Percentiles rank a stretch among this genome's conserved stretches.
phyloP scores from a whole-genome alignment of 129 eudicot species.

The Smallanthus sonchifolius region DNA sequence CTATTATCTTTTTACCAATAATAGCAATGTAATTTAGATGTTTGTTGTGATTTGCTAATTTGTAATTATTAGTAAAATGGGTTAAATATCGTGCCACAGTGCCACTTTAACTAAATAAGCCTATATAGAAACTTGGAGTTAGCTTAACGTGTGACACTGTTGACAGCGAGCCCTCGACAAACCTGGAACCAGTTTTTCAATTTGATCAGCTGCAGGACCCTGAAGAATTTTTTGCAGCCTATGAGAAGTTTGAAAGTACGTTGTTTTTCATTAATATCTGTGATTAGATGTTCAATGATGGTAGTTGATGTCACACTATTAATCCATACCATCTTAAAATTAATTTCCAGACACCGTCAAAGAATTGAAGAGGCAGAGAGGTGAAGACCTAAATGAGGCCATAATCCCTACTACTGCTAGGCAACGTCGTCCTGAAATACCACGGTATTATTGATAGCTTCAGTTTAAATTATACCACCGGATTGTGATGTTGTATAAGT shows the following conservation, averaged over 20 bases:
- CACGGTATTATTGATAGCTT: slow-evolving; percentile 39
- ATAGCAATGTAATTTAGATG: neutral
- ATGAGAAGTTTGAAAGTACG: no score
- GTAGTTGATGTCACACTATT: no score
- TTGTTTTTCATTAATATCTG: no score
- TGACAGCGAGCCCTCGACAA: slow-evolving; percentile 51
- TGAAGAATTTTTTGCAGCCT: no score
- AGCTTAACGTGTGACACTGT: slow-evolving; percentile 12
- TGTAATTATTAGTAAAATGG: neutral
- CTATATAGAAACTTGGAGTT: neutral
- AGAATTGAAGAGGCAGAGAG: slow-evolving; percentile 59
- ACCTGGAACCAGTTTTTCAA: slow-evolving; percentile 42
- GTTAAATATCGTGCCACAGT: neutral
- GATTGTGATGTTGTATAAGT: neutral
- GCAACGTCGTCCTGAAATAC: slow-evolving; percentile 56
- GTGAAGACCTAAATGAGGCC: slow-evolving; percentile 26
- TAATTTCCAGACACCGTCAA: slow-evolving; percentile 41
- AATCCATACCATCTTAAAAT: neutral
- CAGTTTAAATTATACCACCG: neutral
- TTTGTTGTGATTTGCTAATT: neutral
- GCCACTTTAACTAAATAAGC: neutral
- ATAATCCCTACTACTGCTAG: slow-evolving; percentile 28
- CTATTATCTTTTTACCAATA: neutral
- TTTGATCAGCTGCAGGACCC: slow-evolving; percentile 13
- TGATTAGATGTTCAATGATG: no score